Base-by-base conservation (phyloP, 768 basidiomycete species). In the Pulveroboletus sp. region DNA sequence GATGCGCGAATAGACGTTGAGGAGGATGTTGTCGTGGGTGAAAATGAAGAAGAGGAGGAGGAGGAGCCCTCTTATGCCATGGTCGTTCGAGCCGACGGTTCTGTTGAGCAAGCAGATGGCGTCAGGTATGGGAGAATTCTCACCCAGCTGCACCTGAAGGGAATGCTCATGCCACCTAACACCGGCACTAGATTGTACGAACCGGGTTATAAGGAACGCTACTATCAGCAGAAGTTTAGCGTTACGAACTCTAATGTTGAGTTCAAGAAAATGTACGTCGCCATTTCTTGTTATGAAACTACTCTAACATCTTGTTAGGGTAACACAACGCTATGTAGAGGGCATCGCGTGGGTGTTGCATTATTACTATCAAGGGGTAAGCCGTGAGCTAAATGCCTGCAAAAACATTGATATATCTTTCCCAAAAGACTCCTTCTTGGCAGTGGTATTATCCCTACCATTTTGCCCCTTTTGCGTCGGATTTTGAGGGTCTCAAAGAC, bases 371-470 rank as follows among this genome's bases (percentile, higher is more conserved):
- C 95, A 98, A 78, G 97, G 97, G 60, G 94, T 97, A 68, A 52
- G 82, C 69, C 20, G 33, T 33, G 27, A 43, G 38, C 36, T 41
- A 34, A 8, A 24, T 12, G 17, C 36, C 5, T 45, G 19, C 50
- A 21, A 40, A 43, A 29, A 10, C n/a, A 50, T 52, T 63, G 29
- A 61, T 60, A 43, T 58, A 57, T 44, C 41, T 53, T 52, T 43
- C 43, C 38, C 33, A 40, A 37, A 51, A 87, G 91, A 82, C 90
- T 8, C 89, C 90, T 4, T 97, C 94, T 3, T 98, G 95, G 95
- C 84, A 94, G 62, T 99, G 97, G 97, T 99, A 87, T 71, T 98
- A 97, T 67, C 97, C 97, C 2, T 94, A 88, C 61, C 97, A 99
- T 69, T 99, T 97, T 66, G 92, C 97, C 12, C 97, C 97, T 1